Conservation (phyloP, 331 rosid genomes). For the Telfairia occidentalis region DNA sequence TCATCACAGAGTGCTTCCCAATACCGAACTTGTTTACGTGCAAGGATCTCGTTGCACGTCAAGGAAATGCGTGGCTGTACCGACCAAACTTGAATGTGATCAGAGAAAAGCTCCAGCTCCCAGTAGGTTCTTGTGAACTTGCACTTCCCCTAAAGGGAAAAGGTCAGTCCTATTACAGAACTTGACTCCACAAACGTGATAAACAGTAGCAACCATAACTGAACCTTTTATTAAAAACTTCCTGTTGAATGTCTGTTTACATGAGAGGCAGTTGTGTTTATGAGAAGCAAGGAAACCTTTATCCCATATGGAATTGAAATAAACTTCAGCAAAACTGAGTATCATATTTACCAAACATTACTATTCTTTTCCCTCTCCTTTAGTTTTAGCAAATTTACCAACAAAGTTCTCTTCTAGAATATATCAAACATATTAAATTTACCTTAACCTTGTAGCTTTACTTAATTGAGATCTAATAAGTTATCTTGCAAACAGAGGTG, state of each 20-base stretch:
- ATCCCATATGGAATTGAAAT: not conserved
- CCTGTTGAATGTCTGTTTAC: not conserved
- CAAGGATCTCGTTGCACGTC: slow-evolving; percentile 47
- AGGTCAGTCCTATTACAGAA: slow-evolving; percentile 34
- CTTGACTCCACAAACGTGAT: not conserved
- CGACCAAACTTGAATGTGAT: slow-evolving; percentile 54
- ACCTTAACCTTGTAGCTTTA: not conserved
- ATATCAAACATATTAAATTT: not conserved
- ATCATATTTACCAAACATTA: too few species aligned
- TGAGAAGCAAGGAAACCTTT: not conserved
- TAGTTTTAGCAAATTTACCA: not conserved
- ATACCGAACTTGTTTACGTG: slow-evolving; percentile 65
- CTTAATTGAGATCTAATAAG: not conserved
- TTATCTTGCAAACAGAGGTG: slow-evolving; percentile 34
- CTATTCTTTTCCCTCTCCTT: not conserved
- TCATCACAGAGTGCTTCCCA: slow-evolving; percentile 57
- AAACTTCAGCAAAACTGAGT: not conserved
- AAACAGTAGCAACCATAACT: not conserved
- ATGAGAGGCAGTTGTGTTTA: not conserved
- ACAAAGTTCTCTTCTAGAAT: not conserved
- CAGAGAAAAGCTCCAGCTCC: slow-evolving; percentile 60
- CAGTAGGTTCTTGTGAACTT: slow-evolving; percentile 90
- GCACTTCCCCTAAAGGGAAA: slow-evolving; percentile 66
- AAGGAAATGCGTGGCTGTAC: slow-evolving; percentile 68
- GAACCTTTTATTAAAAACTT: not conserved